Conservation (phyloP, 768 basidiomycete species). For the Rhodotorula diobovata region DNA sequence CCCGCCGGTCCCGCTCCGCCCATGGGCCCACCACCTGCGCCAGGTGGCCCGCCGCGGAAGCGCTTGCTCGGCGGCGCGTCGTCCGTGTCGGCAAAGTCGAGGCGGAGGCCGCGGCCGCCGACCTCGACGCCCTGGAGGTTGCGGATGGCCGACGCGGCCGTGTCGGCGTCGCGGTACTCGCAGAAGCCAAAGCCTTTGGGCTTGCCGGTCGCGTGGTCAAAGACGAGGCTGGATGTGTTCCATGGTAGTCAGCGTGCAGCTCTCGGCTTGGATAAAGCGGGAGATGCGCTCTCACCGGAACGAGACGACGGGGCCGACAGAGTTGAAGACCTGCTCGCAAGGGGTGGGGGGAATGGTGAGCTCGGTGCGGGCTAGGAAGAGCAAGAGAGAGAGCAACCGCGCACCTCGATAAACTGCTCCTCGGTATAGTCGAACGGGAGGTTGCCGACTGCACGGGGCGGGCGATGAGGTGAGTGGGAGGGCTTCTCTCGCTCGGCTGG, state of each 20-base stretch:
- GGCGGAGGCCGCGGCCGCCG: conserved; percentile 83
- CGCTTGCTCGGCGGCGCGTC: conserved; percentile 83
- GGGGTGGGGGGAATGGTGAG: not conserved
- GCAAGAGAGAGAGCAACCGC: not conserved
- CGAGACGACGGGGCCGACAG: conserved; percentile 43
- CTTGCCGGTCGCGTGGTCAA: conserved; percentile 67
- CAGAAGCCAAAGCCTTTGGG: conserved; percentile 71
- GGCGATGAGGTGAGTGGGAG: not conserved
- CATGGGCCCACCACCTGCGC: conserved; percentile 57
- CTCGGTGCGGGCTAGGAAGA: not conserved
- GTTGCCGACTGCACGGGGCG: conserved; percentile 31
- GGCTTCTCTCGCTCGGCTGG: not conserved
- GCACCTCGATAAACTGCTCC: conserved; percentile 38
- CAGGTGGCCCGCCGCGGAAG: conserved; percentile 64
- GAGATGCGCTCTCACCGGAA: conserved; percentile 33
- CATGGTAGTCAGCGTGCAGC: too few species aligned
- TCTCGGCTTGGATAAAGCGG: too few species aligned
- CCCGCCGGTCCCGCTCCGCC: conserved; percentile 28
- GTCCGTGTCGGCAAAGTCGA: conserved; percentile 89
- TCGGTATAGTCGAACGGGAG: conserved; percentile 39
- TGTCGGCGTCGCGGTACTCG: conserved; percentile 71
- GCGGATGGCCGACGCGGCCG: conserved; percentile 87
- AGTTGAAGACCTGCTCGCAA: conserved; percentile 40
- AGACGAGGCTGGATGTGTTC: conserved; percentile 42
- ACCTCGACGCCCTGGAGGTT: conserved; percentile 91